phyloP scores from a whole-genome alignment of 1,139 yeast species.

The Diutina pseudorugosa region DNA sequence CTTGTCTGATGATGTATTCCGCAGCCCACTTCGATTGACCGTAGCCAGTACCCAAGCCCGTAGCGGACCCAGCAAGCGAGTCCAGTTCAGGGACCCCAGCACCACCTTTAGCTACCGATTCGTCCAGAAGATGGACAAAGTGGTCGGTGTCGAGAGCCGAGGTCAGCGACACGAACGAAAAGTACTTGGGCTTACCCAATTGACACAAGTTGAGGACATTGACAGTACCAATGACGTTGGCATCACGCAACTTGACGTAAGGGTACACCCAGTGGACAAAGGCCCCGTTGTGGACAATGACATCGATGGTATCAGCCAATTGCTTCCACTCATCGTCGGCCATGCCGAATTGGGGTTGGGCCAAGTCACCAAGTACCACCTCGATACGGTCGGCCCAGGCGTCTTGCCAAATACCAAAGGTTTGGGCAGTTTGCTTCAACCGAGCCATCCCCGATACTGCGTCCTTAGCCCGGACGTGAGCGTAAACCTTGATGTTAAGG shows the following conservation, averaged over 20 bases:
- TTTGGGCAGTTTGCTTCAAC: slow-evolving; percentile 60
- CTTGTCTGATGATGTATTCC: slow-evolving; percentile 75
- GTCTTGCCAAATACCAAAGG: slow-evolving; percentile 81
- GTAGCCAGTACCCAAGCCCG: slow-evolving; percentile 82
- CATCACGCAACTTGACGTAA: slow-evolving; percentile 78
- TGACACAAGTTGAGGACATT: slow-evolving; percentile 74
- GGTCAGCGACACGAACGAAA: slow-evolving; percentile 90
- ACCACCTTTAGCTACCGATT: slow-evolving; percentile 48
- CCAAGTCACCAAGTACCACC: slow-evolving; percentile 76
- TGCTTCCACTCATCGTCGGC: slow-evolving; percentile 41
- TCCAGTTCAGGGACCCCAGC: slow-evolving; percentile 74
- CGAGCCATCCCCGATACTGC: slow-evolving; percentile 63
- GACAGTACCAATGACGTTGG: slow-evolving; percentile 82
- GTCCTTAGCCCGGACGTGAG: slow-evolving; percentile 83
- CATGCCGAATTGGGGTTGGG: slow-evolving; percentile 61
- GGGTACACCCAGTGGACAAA: slow-evolving; percentile 98
- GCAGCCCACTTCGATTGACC: slow-evolving; percentile 99
- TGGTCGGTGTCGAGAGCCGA: slow-evolving; percentile 81
- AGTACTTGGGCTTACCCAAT: slow-evolving; percentile 73
- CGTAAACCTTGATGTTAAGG: slow-evolving; percentile 47
- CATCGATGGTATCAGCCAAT: slow-evolving; percentile 54
- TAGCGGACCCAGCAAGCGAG: slow-evolving; percentile 65
- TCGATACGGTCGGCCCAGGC: slow-evolving; percentile 44
- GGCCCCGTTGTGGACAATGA: slow-evolving; percentile 93
- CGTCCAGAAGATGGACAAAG: slow-evolving; percentile 68